A percentile compares a stretch with the other conserved stretches of the same genome.
These are phyloP conservation scores for Akebia trifoliata DNA, from an alignment of 164 flowering plant species.

Conservation along the genomic window DNA sequence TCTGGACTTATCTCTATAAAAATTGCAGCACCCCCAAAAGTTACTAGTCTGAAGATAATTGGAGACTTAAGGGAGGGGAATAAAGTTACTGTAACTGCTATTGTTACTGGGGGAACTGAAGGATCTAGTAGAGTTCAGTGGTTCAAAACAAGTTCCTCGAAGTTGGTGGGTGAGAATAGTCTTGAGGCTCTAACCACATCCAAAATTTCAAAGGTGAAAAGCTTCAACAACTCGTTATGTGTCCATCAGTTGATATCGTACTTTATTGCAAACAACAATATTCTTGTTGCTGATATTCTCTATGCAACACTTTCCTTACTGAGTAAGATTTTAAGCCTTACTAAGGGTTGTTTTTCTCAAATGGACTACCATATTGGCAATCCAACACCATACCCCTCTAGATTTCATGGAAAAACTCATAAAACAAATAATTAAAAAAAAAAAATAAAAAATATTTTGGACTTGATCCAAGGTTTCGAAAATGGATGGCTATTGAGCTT, in stretches of 20 bases:
- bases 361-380: no score
- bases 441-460: no score
- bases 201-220: slow-evolving; percentile 80
- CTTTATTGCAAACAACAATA: neutral
- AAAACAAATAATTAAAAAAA: no score
- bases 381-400: no score
- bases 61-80: slow-evolving; percentile 86
- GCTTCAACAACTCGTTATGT: neutral
- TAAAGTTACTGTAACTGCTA: slow-evolving; percentile 75
- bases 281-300: neutral
- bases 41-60: slow-evolving; percentile 63
- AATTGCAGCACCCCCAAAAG: slow-evolving; percentile 89
- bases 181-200: slow-evolving; percentile 79
- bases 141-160: slow-evolving; percentile 69
- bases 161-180: slow-evolving; percentile 51
- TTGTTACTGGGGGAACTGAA: slow-evolving; percentile 92
- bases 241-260: neutral
- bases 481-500: no score
- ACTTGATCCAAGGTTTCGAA: no score
- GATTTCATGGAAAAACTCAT: no score
- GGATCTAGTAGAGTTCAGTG: slow-evolving; percentile 97
- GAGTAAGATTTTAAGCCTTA: no score
- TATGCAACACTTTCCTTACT: slow-evolving; percentile 2
- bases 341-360: no score
- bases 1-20: no score